Base-by-base conservation (phyloP, 2,329 filamentous ascomycete species). In the Ilyonectria mors-panacis region DNA sequence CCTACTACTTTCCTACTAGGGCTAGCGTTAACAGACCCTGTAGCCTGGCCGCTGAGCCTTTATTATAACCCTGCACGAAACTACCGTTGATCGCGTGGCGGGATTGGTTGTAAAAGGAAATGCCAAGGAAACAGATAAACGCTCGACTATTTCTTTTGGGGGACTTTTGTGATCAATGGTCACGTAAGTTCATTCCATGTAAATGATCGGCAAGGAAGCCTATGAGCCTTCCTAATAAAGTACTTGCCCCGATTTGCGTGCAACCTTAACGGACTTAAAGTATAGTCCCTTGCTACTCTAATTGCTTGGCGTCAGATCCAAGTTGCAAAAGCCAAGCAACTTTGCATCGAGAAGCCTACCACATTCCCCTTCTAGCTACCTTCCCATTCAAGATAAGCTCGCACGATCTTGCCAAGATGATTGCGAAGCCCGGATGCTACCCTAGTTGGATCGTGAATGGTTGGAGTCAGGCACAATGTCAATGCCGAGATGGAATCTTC, bases 201-300 rank as follows among this genome's bases (percentile, higher is more conserved):
- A 30, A 15, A 28, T 35, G 21, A 44, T 37, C 15, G 35, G 21
- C 50, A 37, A 45, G 39, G 28, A 39, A 33, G 13, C 15, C 13
- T 61, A n/a, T 17, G 53, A 55, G 53, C 59, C 59, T 62, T 62
- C 59, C 59, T 62, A 62, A 55, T 47, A 44, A 12, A 55, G 59
- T 21, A 33, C 12, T 45, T 19, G 30, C 12, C 28, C 59, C 59
- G 59, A 45, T 33, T 26, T n/a, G 59, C 39, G 37, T 37, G 39
- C 39, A 55, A 53, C 59, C 55, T 37, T 37, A 55, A 45, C 6
- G 28, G 55, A 45, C 30, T 50, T 9, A 8, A 53, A 53, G 7
- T 37, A 30, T 23, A 53, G 6, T 53, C 35, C 50, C 30, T 53
- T 53, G 12, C 50, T 23, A 35, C 21, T 53, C 59, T 54, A 55